A percentile compares a stretch with the other conserved stretches of the same genome.
Evolutionary conservation across 768 basidiomycete species (phyloP).

Genomic region (Boletellus ananas): DNA sequence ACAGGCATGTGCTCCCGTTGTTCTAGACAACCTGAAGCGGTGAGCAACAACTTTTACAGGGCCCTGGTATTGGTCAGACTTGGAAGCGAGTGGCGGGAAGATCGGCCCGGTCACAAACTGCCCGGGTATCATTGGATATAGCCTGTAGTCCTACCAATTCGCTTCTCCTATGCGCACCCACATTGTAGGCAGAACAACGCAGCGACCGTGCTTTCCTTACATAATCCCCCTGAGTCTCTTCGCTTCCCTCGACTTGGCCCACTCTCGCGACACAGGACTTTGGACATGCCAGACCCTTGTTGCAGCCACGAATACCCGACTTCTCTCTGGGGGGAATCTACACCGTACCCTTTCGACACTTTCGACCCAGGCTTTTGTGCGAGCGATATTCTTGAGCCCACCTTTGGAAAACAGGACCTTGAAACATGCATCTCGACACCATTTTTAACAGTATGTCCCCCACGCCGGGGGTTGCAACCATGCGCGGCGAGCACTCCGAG

Average conservation of each 20-base stretch:
- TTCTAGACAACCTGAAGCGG: background rate
- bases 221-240: background rate
- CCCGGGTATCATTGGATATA: conserved; percentile 32
- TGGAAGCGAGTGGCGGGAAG: conserved; percentile 44
- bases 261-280: background rate
- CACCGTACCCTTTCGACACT: background rate
- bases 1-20: conserved; percentile 32
- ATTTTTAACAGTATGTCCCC: background rate
- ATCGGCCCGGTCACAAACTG: conserved; percentile 34
- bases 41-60: conserved; percentile 27
- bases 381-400: background rate
- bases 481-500: conserved; percentile 4
- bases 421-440: background rate
- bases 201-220: background rate
- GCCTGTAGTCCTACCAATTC: conserved; percentile 8
- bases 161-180: no score
- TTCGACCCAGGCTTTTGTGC: background rate
- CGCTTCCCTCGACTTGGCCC: no score
- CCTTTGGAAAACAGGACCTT: background rate
- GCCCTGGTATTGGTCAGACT: conserved; percentile 48
- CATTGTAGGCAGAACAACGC: background rate
- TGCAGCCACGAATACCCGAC: conserved; percentile 6
- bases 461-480: background rate
- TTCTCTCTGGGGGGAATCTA: background rate
- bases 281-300: background rate